Evolutionary conservation across 2,329 filamentous ascomycete species (phyloP).

Genomic region (Orbilia javanica): DNA sequence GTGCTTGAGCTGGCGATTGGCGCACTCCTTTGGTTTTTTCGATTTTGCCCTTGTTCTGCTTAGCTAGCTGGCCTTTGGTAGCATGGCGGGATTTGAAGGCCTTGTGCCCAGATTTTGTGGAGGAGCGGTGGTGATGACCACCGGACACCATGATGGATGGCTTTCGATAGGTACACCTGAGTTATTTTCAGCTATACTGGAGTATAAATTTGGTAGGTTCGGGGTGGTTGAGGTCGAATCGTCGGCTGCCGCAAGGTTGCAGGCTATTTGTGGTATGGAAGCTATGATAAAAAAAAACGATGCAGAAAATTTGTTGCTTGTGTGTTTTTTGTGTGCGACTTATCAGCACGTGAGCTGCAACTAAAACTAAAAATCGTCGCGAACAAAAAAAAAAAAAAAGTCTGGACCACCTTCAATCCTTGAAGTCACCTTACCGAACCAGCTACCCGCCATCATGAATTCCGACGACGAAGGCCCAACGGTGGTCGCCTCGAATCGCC

Average conservation of each 20-base stretch:
- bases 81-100: constrained; percentile 91
- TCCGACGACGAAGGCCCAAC: constrained; percentile 47
- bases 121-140: constrained; percentile 87
- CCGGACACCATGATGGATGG: constrained; percentile 48
- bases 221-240: background rate
- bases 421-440: constrained; percentile 7
- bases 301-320: constrained; percentile 57
- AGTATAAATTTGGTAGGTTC: background rate
- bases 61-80: constrained; percentile 87
- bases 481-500: constrained; percentile 31
- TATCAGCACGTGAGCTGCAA: constrained; percentile 56
- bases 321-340: constrained; percentile 58
- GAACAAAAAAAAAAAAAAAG: constrained; percentile 50
- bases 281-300: constrained; percentile 29
- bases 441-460: constrained; percentile 34
- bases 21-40: constrained; percentile 74
- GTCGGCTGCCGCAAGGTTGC: background rate
- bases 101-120: constrained; percentile 90
- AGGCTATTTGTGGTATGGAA: constrained; percentile 13
- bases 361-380: constrained; percentile 50
- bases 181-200: constrained; percentile 1
- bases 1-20: constrained; percentile 92
- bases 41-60: constrained; percentile 77
- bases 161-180: background rate
- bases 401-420: constrained; percentile 16